Percentiles rank a stretch among this genome's conserved stretches.
Conservation (phyloP, 768 basidiomycete species). For the Coprinopsis strossmayeri region DNA sequence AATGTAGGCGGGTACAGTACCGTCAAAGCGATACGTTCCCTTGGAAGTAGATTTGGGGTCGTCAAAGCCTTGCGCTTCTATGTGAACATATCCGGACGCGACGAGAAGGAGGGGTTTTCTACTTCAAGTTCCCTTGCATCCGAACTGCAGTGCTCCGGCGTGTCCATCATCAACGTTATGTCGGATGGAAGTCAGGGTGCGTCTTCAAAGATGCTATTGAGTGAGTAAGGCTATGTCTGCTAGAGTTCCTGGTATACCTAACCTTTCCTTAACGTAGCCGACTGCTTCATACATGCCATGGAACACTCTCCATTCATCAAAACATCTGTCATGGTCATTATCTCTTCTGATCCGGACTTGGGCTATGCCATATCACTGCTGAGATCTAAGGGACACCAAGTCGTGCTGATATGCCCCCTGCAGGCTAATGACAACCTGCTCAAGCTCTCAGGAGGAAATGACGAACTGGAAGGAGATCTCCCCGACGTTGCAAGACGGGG, state of each 20-base stretch:
- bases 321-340: not conserved
- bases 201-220: not conserved
- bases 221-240: too few species aligned
- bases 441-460: too few species aligned
- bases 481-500: too few species aligned
- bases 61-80: not conserved
- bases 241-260: not conserved
- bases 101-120: not conserved
- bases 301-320: not conserved
- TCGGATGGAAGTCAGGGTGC: not conserved
- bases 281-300: not conserved
- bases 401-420: not conserved
- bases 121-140: not conserved
- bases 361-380: not conserved
- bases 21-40: not conserved
- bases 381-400: not conserved
- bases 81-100: not conserved
- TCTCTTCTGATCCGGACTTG: not conserved
- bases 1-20: not conserved
- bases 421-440: not conserved
- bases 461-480: too few species aligned
- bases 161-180: not conserved
- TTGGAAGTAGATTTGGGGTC: not conserved
- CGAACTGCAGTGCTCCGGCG: slow-evolving; percentile 2
- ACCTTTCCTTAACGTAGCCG: not conserved